A percentile compares a stretch with the other conserved stretches of the same genome.
These are phyloP conservation scores for Mallotus nudiflorus DNA, from an alignment of 345 rosid genomes.

Conservation along the genomic window DNA sequence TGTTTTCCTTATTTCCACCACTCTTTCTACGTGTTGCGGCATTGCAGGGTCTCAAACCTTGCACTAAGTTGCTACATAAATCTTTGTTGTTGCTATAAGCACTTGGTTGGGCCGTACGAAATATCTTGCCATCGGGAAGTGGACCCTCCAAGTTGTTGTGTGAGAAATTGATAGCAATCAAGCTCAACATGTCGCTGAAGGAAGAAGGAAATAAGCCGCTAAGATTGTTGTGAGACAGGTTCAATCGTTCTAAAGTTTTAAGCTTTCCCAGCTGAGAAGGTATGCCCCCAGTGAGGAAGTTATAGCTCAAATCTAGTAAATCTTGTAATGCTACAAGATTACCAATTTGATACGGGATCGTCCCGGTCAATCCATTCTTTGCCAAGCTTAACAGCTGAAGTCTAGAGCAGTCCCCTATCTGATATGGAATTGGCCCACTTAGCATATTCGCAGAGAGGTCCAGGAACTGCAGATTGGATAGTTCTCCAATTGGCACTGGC, in stretches of 20 bases:
- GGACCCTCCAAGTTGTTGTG: conserved; percentile 44
- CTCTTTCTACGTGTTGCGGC: not conserved
- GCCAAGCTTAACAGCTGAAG: conserved; percentile 16
- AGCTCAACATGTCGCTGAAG: conserved; percentile 32
- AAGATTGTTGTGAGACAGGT: conserved; percentile 40
- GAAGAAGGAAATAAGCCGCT: conserved; percentile 36
- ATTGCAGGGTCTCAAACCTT: conserved; percentile 29
- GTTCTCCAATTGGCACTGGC: conserved; percentile 17
- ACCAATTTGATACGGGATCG: conserved; percentile 35
- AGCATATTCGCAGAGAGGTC: conserved; percentile 32
- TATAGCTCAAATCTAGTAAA: conserved; percentile 42
- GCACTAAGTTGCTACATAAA: conserved; percentile 27
- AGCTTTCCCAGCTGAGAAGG: conserved; percentile 39
- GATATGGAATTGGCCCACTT: conserved; percentile 31
- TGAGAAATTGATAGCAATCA: conserved; percentile 34
- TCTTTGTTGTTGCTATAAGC: conserved; percentile 35
- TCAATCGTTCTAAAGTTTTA: conserved; percentile 26
- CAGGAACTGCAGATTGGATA: conserved; percentile 11
- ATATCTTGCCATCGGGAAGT: conserved; percentile 34
- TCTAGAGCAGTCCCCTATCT: conserved; percentile 24
- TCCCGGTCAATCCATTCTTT: conserved; percentile 24
- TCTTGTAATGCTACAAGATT: conserved; percentile 29
- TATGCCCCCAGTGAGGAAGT: conserved; percentile 35
- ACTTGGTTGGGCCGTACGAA: conserved; percentile 17
- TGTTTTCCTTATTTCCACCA: conserved; percentile 2